Evolutionary conservation across 2,329 filamentous ascomycete species (phyloP).

Genomic region (Verticillium dahliae): DNA sequence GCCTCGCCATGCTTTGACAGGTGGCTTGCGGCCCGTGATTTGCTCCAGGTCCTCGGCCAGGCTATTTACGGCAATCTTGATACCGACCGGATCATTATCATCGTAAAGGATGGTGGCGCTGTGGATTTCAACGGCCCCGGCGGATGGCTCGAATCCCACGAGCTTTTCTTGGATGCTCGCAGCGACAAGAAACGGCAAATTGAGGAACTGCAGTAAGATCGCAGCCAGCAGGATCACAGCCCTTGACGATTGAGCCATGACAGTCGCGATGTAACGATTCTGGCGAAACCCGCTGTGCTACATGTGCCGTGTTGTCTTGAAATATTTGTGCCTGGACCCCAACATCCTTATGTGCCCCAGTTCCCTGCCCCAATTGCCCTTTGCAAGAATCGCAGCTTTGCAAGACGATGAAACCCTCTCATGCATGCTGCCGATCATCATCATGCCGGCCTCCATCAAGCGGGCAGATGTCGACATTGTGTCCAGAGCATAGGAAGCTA

Average conservation of each 20-base stretch:
- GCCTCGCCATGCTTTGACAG: neutral
- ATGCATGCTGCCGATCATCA: no score
- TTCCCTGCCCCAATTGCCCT: no score
- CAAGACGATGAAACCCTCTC: no score
- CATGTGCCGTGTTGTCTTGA: no score
- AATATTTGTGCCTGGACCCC: no score
- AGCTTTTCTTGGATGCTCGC: slow-evolving; percentile 1
- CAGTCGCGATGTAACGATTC: no score
- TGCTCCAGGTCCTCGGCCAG: slow-evolving; percentile 4
- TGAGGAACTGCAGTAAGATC: neutral
- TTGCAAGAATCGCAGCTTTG: no score
- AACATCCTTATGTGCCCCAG: no score
- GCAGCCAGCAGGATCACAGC: neutral
- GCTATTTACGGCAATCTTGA: slow-evolving; percentile 4
- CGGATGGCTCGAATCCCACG: neutral
- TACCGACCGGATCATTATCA: slow-evolving; percentile 1
- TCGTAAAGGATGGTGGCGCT: neutral
- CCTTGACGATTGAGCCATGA: neutral
- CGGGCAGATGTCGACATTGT: no score
- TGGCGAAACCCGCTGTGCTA: no score
- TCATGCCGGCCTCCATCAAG: no score
- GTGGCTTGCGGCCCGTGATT: slow-evolving; percentile 5
- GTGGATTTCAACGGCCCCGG: slow-evolving; percentile 2
- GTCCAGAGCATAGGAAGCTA: no score
- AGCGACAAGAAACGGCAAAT: neutral